Percentiles rank a stretch among this genome's conserved stretches.
These are phyloP conservation scores for Rasamsonia emersonii DNA, from an alignment of 2,329 filamentous ascomycete species.

Conservation along the genomic window DNA sequence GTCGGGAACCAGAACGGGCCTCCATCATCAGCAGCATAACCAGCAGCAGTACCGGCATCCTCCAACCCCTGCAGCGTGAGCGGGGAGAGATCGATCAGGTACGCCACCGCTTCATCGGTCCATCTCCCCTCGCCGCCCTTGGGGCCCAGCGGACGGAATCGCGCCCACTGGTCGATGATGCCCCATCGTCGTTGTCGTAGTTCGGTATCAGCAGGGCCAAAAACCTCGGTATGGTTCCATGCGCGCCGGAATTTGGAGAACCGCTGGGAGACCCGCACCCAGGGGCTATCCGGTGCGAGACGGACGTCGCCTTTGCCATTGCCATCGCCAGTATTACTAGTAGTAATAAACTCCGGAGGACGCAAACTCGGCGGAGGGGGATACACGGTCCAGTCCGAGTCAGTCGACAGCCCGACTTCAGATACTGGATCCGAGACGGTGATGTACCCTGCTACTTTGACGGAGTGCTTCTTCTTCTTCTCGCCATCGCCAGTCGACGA, in stretches of 20 bases:
- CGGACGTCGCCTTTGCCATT: too few species aligned
- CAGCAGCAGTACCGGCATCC: slow-evolving; percentile 20
- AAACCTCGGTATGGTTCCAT: slow-evolving; percentile 42
- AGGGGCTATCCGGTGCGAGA: slow-evolving; percentile 16
- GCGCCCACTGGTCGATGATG: slow-evolving; percentile 58
- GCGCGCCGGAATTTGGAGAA: slow-evolving; percentile 39
- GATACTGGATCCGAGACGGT: slow-evolving; percentile 54
- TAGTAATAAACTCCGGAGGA: slow-evolving; percentile 14
- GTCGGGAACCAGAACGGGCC: slow-evolving; percentile 65
- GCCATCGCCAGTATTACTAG: slow-evolving; percentile 15
- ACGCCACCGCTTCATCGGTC: slow-evolving; percentile 56
- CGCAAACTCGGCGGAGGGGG: slow-evolving; percentile 33
- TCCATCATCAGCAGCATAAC: slow-evolving; percentile 19
- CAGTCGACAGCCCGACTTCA: slow-evolving; percentile 50
- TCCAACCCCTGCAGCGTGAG: slow-evolving; percentile 50
- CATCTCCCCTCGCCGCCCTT: slow-evolving; percentile 39
- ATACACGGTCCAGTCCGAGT: slow-evolving; percentile 46
- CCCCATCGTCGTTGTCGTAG: slow-evolving; percentile 12
- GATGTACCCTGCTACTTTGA: slow-evolving; percentile 57
- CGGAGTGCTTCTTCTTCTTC: slow-evolving; percentile 33
- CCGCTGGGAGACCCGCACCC: slow-evolving; percentile 17
- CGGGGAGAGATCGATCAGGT: slow-evolving; percentile 60
- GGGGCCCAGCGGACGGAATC: slow-evolving; percentile 45
- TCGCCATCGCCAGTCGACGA: slow-evolving; percentile 11
- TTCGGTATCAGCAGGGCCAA: slow-evolving; percentile 32